A percentile compares a stretch with the other conserved stretches of the same genome.
Conservation (phyloP, 495 filamentous ascomycete species). For the Penicillium roqueforti region DNA sequence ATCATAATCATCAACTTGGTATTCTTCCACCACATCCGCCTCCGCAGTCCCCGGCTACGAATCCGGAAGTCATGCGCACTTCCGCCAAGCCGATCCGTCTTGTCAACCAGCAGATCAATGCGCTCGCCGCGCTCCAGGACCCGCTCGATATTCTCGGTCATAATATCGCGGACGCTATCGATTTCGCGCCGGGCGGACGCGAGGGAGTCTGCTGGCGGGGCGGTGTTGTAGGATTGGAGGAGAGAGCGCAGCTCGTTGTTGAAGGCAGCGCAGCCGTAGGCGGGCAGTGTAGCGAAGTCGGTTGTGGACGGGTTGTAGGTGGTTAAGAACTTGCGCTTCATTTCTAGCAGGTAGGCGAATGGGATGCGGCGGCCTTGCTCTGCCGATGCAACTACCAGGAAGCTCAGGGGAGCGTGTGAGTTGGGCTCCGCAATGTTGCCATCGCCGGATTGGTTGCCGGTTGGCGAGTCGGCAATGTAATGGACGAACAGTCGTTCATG, state of each 20-base stretch:
- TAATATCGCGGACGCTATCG: constrained; percentile 88
- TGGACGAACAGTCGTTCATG: constrained; percentile 89
- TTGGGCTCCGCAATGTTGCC: constrained; percentile 33
- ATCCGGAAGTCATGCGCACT: constrained; percentile 85
- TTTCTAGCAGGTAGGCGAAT: constrained; percentile 89
- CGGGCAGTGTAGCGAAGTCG: constrained; percentile 72
- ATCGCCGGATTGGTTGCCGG: constrained; percentile 45
- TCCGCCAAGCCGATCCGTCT: constrained; percentile 86
- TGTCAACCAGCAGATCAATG: constrained; percentile 93
- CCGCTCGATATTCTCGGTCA: constrained; percentile 98
- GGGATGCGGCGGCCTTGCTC: constrained; percentile 79
- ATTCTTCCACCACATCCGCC: constrained; percentile 99
- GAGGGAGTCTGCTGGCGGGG: constrained; percentile 78
- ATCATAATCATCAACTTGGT: constrained; percentile 86
- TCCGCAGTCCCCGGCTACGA: constrained; percentile 75
- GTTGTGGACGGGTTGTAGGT: constrained; percentile 64
- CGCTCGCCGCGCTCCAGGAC: constrained; percentile 91
- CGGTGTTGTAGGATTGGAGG: constrained; percentile 82
- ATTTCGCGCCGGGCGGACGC: constrained; percentile 81
- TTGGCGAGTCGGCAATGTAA: constrained; percentile 85
- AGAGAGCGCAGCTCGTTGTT: constrained; percentile 71
- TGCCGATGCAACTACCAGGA: constrained; percentile 73
- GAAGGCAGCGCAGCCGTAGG: constrained; percentile 87
- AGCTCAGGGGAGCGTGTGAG: constrained; percentile 76
- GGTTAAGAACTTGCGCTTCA: constrained; percentile 80